Conservation (phyloP, 352 stramenopile genomes). For the Phytophthora idaei region DNA sequence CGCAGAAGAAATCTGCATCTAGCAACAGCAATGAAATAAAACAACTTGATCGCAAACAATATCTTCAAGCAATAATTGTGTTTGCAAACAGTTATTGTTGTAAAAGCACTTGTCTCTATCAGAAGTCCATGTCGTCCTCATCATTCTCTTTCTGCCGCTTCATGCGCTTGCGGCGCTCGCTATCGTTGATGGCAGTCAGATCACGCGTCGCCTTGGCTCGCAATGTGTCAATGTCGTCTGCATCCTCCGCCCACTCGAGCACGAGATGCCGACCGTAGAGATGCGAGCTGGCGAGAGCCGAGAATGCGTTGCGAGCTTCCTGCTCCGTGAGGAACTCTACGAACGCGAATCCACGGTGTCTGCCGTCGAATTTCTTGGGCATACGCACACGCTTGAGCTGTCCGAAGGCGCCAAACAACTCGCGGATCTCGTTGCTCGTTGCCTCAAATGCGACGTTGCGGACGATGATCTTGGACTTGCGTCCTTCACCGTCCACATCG, state of each 20-base stretch:
- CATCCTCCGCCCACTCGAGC: slow-evolving; percentile 96
- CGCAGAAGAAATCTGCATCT: slow-evolving; percentile 4
- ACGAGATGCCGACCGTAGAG: slow-evolving; percentile 99
- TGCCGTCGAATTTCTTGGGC: slow-evolving; percentile 99
- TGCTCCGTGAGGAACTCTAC: slow-evolving; percentile 97
- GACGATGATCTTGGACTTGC: slow-evolving; percentile 97
- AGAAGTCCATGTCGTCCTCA: slow-evolving; percentile 56
- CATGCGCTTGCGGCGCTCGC: slow-evolving; percentile 66
- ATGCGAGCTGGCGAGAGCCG: slow-evolving; percentile 94
- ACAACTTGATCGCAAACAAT: slow-evolving; percentile 15
- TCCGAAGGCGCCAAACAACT: slow-evolving; percentile 97
- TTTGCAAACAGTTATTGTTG: background rate
- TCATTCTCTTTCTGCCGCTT: slow-evolving; percentile 58
- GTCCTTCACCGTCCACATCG: slow-evolving; percentile 36
- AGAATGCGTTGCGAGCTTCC: slow-evolving; percentile 94
- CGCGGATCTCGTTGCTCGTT: slow-evolving; percentile 95
- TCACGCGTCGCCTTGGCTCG: slow-evolving; percentile 83
- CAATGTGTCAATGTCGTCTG: slow-evolving; percentile 85
- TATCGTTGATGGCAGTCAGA: slow-evolving; percentile 71
- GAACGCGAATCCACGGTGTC: slow-evolving; percentile 98
- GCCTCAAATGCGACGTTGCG: slow-evolving; percentile 99
- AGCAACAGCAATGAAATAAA: slow-evolving; percentile 19
- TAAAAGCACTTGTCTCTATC: slow-evolving; percentile 14
- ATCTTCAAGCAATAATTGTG: slow-evolving; percentile 2
- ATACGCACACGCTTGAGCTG: slow-evolving; percentile 98